Percentiles rank a stretch among this genome's conserved stretches.
These are phyloP conservation scores for Fomitopsis betulina DNA, from an alignment of 1,284 basidiomycete species.

Conservation along the genomic window DNA sequence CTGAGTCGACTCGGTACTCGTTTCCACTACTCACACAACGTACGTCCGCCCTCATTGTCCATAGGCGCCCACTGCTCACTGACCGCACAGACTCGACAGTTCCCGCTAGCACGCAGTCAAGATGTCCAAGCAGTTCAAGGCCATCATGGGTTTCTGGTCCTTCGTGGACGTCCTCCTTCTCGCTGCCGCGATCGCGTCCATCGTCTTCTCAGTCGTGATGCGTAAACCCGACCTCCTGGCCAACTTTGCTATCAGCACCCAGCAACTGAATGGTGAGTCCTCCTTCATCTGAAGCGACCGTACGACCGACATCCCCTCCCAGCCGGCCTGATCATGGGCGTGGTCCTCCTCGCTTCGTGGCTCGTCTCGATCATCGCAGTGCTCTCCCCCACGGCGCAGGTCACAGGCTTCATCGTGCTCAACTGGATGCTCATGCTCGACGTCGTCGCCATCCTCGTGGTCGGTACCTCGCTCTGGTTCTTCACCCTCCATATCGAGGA, in stretches of 20 bases:
- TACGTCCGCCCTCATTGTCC: constrained; percentile 9
- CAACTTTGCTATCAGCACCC: constrained; percentile 59
- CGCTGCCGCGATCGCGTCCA: constrained; percentile 56
- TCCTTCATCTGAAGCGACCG: background rate
- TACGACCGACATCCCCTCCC: constrained; percentile 3
- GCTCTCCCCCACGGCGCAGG: constrained; percentile 63
- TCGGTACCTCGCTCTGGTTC: constrained; percentile 76
- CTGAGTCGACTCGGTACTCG: constrained; percentile 19
- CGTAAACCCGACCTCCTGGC: constrained; percentile 57
- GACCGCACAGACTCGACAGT: constrained; percentile 10
- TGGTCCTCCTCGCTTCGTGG: constrained; percentile 64
- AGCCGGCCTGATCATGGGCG: constrained; percentile 73
- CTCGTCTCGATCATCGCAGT: constrained; percentile 66
- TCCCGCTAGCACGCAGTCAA: constrained; percentile 24
- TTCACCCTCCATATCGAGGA: constrained; percentile 67
- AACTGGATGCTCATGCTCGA: constrained; percentile 70
- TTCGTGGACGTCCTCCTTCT: constrained; percentile 68
- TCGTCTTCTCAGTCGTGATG: constrained; percentile 71
- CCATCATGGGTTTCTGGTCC: constrained; percentile 64
- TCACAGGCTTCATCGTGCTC: constrained; percentile 62
- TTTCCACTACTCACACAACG: constrained; percentile 2
- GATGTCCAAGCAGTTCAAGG: constrained; percentile 55
- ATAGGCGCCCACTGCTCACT: background rate
- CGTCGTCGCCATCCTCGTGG: constrained; percentile 48
- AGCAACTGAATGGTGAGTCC: constrained; percentile 57